Percentiles rank a stretch among this genome's conserved stretches.
Evolutionary conservation across 2,329 filamentous ascomycete genomes (phyloP).

Genomic region (Lachnellula hyalina): DNA sequence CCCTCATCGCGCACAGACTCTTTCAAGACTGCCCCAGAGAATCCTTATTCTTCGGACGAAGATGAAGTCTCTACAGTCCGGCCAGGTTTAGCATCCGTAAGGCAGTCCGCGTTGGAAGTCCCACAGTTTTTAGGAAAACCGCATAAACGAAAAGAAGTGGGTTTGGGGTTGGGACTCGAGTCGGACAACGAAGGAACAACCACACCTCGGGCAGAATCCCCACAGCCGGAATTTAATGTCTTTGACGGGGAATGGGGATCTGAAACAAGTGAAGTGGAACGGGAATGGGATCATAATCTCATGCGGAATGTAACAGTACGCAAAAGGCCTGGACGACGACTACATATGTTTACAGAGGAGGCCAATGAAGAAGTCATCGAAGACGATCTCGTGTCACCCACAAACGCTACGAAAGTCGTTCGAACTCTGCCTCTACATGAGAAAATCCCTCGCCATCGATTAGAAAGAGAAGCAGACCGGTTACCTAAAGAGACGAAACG

Average conservation of each 20-base stretch:
- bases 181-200: slow-evolving; percentile 33
- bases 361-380: slow-evolving; percentile 42
- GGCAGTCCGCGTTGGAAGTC: slow-evolving; percentile 19
- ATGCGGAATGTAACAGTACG: slow-evolving; percentile 49
- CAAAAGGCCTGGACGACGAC: slow-evolving; percentile 32
- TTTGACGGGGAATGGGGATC: slow-evolving; percentile 57
- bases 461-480: slow-evolving; percentile 20
- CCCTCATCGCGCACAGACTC: slow-evolving; percentile 49
- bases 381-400: slow-evolving; percentile 43
- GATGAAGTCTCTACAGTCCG: slow-evolving; percentile 42
- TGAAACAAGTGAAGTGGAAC: slow-evolving; percentile 41
- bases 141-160: slow-evolving; percentile 25
- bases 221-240: slow-evolving; percentile 45
- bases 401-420: slow-evolving; percentile 43
- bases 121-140: slow-evolving; percentile 12
- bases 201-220: slow-evolving; percentile 32
- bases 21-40: slow-evolving; percentile 66
- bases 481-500: slow-evolving; percentile 14
- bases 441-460: slow-evolving; percentile 22
- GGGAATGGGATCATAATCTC: slow-evolving; percentile 51
- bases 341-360: slow-evolving; percentile 16
- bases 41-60: slow-evolving; percentile 57
- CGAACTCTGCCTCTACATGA: slow-evolving; percentile 26
- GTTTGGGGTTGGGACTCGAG: slow-evolving; percentile 34
- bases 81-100: slow-evolving; percentile 23